Conservation (phyloP, 768 basidiomycete species). For the Pleurotus pulmonarius region DNA sequence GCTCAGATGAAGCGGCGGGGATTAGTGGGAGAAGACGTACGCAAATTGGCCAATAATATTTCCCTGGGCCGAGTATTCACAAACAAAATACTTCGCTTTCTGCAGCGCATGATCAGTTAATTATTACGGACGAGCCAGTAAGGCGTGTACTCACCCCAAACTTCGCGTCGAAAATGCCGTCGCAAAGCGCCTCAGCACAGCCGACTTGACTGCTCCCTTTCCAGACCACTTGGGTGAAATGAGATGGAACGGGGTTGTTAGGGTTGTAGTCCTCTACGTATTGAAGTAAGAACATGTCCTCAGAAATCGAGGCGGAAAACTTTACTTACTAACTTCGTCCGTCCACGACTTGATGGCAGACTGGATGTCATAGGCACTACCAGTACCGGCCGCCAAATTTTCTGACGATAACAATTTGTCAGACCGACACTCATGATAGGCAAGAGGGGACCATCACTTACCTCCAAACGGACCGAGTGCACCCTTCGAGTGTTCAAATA, state of each 20-base stretch:
- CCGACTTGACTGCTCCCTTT: constrained; percentile 61
- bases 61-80: constrained; percentile 64
- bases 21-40: constrained; percentile 34
- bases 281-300: not conserved
- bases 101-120: constrained; percentile 19
- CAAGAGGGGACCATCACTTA: constrained; percentile 21
- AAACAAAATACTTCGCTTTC: constrained; percentile 60
- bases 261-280: constrained; percentile 52
- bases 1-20: not conserved
- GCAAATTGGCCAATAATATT: constrained; percentile 61
- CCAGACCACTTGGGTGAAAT: constrained; percentile 80
- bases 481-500: constrained; percentile 68
- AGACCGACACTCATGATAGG: not conserved
- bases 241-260: constrained; percentile 53
- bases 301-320: not conserved
- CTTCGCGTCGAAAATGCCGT: constrained; percentile 51
- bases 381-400: constrained; percentile 75
- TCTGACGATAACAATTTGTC: constrained; percentile 33
- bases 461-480: constrained; percentile 62
- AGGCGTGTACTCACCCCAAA: constrained; percentile 44
- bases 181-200: constrained; percentile 55
- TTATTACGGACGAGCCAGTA: not conserved
- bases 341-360: constrained; percentile 59
- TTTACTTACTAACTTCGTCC: constrained; percentile 58
- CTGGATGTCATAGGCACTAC: constrained; percentile 41